Conservation (phyloP, 2,329 filamentous ascomycete species). For the Colletotrichum noveboracense region DNA sequence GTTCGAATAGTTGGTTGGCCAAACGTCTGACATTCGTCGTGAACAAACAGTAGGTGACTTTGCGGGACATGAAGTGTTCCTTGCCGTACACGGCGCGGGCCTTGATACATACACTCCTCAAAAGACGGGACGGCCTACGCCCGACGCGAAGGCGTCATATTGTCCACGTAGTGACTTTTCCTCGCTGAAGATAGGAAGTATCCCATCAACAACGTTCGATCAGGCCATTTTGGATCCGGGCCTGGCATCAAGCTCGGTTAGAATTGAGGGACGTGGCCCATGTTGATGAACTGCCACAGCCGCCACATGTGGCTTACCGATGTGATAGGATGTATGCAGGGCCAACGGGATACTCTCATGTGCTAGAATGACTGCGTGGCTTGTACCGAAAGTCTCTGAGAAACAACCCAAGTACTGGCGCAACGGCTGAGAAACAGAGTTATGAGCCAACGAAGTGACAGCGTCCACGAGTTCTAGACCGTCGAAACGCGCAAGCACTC, state of each 20-base stretch:
- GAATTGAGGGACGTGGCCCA: not conserved
- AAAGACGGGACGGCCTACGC: not conserved
- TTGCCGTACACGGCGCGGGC: not conserved
- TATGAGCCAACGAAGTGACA: not conserved
- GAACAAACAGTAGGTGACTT: not conserved
- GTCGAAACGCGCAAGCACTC: slow-evolving; percentile 19
- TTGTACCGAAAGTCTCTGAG: not conserved
- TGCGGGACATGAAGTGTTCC: not conserved
- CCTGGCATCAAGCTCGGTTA: not conserved
- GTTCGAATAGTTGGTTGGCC: not conserved
- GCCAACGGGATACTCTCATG: not conserved
- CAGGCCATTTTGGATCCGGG: not conserved
- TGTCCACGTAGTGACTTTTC: not conserved
- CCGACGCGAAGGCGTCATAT: not conserved
- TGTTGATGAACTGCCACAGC: not conserved
- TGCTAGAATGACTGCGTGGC: not conserved
- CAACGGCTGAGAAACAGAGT: not conserved
- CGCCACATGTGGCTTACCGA: not conserved
- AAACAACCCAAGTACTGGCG: not conserved
- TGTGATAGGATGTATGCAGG: not conserved
- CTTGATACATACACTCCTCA: not conserved
- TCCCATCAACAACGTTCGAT: not conserved
- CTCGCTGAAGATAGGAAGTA: not conserved
- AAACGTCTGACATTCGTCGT: not conserved
- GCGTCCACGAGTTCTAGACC: not conserved